Conservation (phyloP, 768 basidiomycete genomes). For the Tulasnella calospora region DNA sequence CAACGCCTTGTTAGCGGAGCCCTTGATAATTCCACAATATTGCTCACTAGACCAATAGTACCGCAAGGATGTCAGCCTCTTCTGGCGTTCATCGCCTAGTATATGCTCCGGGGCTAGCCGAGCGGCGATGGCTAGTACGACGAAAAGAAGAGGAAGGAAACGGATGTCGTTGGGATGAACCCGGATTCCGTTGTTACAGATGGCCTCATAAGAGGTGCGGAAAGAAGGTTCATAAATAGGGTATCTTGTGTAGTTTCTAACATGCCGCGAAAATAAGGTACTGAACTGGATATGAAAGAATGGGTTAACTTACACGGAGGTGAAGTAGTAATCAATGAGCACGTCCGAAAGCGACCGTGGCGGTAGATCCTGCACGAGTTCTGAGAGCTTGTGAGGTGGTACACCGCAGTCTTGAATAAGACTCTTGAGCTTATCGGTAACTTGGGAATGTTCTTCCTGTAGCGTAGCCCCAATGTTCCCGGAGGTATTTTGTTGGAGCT, state of each 20-base stretch:
- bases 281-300: slow-evolving; percentile 18
- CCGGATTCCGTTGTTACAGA: slow-evolving; percentile 55
- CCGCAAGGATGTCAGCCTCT: slow-evolving; percentile 74
- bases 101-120: slow-evolving; percentile 81
- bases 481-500: slow-evolving; percentile 15
- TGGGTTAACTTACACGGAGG: slow-evolving; percentile 52
- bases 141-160: slow-evolving; percentile 88
- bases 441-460: slow-evolving; percentile 38
- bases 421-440: slow-evolving; percentile 77
- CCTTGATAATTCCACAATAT: slow-evolving; percentile 14
- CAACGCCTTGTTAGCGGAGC: slow-evolving; percentile 25
- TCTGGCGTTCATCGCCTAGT: slow-evolving; percentile 68
- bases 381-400: slow-evolving; percentile 82
- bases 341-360: slow-evolving; percentile 67
- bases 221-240: slow-evolving; percentile 84
- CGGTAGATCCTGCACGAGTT: slow-evolving; percentile 83
- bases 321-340: slow-evolving; percentile 79
- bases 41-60: slow-evolving; percentile 94
- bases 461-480: slow-evolving; percentile 17
- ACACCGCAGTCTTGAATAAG: slow-evolving; percentile 92
- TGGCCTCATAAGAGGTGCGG: slow-evolving; percentile 60
- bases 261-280: slow-evolving; percentile 26
- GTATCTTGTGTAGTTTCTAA: slow-evolving; percentile 89
- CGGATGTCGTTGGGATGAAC: slow-evolving; percentile 72
- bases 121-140: slow-evolving; percentile 82